phyloP scores from a whole-genome alignment of 352 stramenopile species.

The Phytophthora pseudosyringae region DNA sequence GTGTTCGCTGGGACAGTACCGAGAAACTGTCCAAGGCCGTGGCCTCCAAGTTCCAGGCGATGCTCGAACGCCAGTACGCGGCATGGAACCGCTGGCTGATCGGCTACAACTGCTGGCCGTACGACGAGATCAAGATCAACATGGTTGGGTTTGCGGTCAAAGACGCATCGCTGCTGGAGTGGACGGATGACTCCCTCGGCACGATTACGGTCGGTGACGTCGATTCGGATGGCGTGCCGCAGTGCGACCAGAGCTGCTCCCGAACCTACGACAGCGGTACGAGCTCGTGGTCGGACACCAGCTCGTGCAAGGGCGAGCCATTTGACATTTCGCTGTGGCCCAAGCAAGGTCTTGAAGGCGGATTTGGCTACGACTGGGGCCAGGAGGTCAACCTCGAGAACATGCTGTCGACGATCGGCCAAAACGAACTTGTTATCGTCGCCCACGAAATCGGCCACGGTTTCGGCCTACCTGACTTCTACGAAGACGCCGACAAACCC shows the following conservation, averaged over 20 bases:
- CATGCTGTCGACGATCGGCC: too few relatives aligned
- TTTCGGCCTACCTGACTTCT: slow-evolving; percentile 30
- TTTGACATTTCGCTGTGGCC: slow-evolving; percentile 47
- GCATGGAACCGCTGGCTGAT: slow-evolving; percentile 35
- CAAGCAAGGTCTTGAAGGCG: slow-evolving; percentile 28
- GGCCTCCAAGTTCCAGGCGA: slow-evolving; percentile 44
- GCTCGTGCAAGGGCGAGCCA: slow-evolving; percentile 33
- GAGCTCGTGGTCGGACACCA: slow-evolving; percentile 23
- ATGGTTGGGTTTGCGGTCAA: slow-evolving; percentile 20
- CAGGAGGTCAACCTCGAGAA: slow-evolving; percentile 37
- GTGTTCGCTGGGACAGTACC: too few relatives aligned
- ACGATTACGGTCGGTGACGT: slow-evolving; percentile 31
- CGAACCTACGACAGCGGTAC: neutral
- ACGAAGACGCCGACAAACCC: slow-evolving; percentile 18
- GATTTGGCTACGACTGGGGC: slow-evolving; percentile 18
- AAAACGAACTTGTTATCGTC: slow-evolving; percentile 27
- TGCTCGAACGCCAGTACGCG: slow-evolving; percentile 38
- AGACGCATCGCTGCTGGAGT: slow-evolving; percentile 35
- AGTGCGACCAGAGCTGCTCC: slow-evolving; percentile 42
- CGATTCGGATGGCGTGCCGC: slow-evolving; percentile 22
- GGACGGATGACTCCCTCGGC: slow-evolving; percentile 41
- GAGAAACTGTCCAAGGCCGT: slow-evolving; percentile 38
- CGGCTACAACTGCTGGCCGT: slow-evolving; percentile 36
- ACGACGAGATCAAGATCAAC: slow-evolving; percentile 33
- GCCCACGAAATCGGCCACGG: slow-evolving; percentile 43